Evolutionary conservation across 805 yeast genomes (phyloP), one percentile per base, ranked within the genome.

Genomic region (Schwanniomyces yamadae): DNA sequence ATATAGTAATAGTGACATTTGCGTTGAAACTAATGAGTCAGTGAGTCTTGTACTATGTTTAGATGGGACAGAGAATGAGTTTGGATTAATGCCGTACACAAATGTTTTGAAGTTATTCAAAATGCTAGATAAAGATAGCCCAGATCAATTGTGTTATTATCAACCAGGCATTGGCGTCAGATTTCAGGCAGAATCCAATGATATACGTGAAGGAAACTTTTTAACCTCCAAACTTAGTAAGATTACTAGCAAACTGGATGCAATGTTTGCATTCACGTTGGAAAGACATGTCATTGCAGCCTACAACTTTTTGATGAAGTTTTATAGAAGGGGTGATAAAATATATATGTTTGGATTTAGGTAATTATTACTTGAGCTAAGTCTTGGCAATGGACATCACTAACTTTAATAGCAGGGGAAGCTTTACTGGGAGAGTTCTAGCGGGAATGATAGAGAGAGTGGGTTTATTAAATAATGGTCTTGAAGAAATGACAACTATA

Each of bases 151-250:
- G 24, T 79, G 84, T 47, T 80, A 80, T 47, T 80, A 80, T 47
- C 85, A 80, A 48, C 82, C 86, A 1, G 87, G 87, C 0, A 71
- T 82, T 17, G 87, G 88, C 1, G 71, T 75, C 8, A 58, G 66
- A 3, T 71, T 77, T 42, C 55, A 62, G 12, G 63, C 71, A 8
- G 74, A 72, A 8, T 51, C 56, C 16, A 44, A 41, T n/a, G 42
- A 48, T n/a, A 34, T 54, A 6, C 31, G 36, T 4, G 56, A 52
- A 6, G 42, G 46, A 5, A 56, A 49, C 3, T 35, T 52, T 13
- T 18, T 46, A 4, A 30, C 33, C 12, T 25, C 42, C n/a, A 37
- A 33, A 11, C 13, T 32, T 3, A 36, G 37, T 21, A 36, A 34
- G 7, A 10, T 52, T 3, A 23, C 34, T 7, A 41, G 44, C 22